Conservation (phyloP, 768 basidiomycete species). For the Trametes punicea region DNA sequence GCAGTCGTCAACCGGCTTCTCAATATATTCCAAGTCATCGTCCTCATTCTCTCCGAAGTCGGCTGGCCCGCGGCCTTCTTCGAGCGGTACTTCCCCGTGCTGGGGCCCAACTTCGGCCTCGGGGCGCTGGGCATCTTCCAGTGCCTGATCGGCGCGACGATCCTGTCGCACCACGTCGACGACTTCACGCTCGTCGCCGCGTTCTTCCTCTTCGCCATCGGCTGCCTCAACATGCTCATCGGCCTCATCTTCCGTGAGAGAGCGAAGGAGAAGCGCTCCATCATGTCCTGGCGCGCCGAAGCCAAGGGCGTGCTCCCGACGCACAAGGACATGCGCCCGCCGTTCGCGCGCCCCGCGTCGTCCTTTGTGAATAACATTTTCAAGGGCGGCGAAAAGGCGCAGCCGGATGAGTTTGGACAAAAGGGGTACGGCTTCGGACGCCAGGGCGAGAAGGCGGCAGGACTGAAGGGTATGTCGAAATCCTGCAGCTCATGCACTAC, state of each 20-base stretch:
- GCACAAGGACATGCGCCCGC: conserved; percentile 33
- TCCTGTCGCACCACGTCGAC: conserved; percentile 64
- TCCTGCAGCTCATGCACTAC: no score
- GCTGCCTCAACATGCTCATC: conserved; percentile 78
- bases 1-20: conserved; percentile 84
- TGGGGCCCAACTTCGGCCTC: conserved; percentile 80
- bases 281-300: conserved; percentile 64
- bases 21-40: conserved; percentile 79
- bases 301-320: conserved; percentile 56
- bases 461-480: conserved; percentile 51
- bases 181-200: conserved; percentile 87
- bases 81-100: conserved; percentile 78
- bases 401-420: conserved; percentile 16
- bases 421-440: conserved; percentile 72
- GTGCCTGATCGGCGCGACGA: conserved; percentile 67
- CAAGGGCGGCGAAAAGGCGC: conserved; percentile 21
- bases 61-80: conserved; percentile 81
- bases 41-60: conserved; percentile 80
- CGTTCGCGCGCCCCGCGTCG: conserved; percentile 22
- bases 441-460: conserved; percentile 77
- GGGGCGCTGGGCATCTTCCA: conserved; percentile 87
- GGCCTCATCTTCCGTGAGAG: conserved; percentile 54
- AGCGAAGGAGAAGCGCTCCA: conserved; percentile 62
- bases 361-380: conserved; percentile 26
- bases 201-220: conserved; percentile 88